Conservation (phyloP, 2,329 filamentous ascomycete species). For the Fusarium stilboides region DNA sequence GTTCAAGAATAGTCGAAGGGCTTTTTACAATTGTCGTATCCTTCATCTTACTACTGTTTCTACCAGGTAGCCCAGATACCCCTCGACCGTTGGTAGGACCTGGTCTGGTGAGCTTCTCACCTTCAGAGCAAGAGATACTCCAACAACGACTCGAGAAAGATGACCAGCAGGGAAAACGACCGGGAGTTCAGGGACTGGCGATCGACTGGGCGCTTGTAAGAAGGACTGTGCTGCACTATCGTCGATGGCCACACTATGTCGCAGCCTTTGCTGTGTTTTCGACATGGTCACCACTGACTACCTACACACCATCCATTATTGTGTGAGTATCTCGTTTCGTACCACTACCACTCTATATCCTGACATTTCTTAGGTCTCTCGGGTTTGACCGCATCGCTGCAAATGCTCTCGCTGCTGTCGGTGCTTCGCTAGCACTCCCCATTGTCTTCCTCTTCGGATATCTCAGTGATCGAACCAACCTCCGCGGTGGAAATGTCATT, state of each 20-base stretch:
- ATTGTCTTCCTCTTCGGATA: constrained; percentile 65
- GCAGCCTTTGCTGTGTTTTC: constrained; percentile 33
- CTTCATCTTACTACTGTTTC: not conserved
- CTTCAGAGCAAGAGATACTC: constrained; percentile 1
- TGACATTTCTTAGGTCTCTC: constrained; percentile 52
- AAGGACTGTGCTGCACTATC: constrained; percentile 24
- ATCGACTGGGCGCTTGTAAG: constrained; percentile 20
- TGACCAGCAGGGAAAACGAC: constrained; percentile 49
- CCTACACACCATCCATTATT: constrained; percentile 33
- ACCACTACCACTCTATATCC: not conserved
- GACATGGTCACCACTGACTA: constrained; percentile 32
- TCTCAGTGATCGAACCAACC: constrained; percentile 61
- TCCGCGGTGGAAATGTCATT: constrained; percentile 29
- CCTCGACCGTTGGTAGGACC: not conserved
- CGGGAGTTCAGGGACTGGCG: constrained; percentile 50
- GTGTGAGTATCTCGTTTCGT: constrained; percentile 7
- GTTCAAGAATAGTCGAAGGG: constrained; percentile 58
- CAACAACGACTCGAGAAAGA: constrained; percentile 39
- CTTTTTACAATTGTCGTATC: constrained; percentile 12
- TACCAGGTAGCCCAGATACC: constrained; percentile 10
- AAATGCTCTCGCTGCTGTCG: constrained; percentile 62
- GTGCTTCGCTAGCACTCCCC: constrained; percentile 59
- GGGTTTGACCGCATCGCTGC: constrained; percentile 62
- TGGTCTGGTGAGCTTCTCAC: not conserved
- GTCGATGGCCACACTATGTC: constrained; percentile 32